Evolutionary conservation across 2,329 filamentous ascomycete genomes (phyloP).

Genomic region (Beauveria sp.): DNA sequence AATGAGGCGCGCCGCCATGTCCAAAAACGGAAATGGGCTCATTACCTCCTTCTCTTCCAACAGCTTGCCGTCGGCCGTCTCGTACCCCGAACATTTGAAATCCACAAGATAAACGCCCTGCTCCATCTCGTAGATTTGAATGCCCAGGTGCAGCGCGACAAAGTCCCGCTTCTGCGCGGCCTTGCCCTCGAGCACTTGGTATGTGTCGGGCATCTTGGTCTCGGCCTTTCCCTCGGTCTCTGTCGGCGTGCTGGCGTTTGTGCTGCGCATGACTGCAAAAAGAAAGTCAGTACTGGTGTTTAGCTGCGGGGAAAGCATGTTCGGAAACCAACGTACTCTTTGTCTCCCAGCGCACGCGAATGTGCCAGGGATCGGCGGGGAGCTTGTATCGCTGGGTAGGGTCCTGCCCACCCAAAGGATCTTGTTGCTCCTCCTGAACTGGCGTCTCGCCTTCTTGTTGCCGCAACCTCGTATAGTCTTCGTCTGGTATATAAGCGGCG

Average conservation of each 20-base stretch:
- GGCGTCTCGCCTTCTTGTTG: constrained; percentile 29
- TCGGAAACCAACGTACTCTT: constrained; percentile 52
- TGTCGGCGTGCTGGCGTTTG: constrained; percentile 16
- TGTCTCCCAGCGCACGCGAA: constrained; percentile 82
- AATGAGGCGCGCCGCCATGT: constrained; percentile 85
- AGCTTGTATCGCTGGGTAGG: constrained; percentile 64
- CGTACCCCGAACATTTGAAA: constrained; percentile 97
- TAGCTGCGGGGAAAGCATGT: background rate
- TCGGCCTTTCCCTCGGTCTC: constrained; percentile 12
- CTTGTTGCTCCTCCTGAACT: constrained; percentile 26
- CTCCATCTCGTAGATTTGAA: constrained; percentile 93
- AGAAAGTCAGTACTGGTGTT: background rate
- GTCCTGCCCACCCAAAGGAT: constrained; percentile 37
- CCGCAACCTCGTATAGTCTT: constrained; percentile 39
- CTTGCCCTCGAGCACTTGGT: constrained; percentile 33
- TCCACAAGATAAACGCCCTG: constrained; percentile 90
- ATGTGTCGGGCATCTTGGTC: constrained; percentile 24
- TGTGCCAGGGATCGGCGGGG: constrained; percentile 93
- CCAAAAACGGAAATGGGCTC: constrained; percentile 90
- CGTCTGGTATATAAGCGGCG: constrained; percentile 74
- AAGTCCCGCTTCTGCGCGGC: constrained; percentile 48
- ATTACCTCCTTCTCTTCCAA: constrained; percentile 92
- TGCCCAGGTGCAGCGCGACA: constrained; percentile 90
- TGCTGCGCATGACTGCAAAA: constrained; percentile 31
- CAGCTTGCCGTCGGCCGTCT: constrained; percentile 64